These are phyloP conservation scores for Trichoderma reesei DNA, from an alignment of 495 filamentous ascomycete species.

Conservation along the genomic window DNA sequence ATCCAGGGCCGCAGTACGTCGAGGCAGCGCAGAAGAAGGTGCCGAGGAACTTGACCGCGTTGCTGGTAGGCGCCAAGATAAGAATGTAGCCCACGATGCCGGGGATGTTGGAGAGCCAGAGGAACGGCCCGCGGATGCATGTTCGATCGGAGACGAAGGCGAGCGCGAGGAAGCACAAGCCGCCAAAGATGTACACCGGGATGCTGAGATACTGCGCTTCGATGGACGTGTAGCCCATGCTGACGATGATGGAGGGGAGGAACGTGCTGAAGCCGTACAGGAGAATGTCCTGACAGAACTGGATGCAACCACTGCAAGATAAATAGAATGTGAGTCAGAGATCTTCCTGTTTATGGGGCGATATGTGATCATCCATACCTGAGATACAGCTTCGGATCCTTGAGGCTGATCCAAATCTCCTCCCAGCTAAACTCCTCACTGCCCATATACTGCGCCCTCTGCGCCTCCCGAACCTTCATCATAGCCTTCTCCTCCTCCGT, in stretches of 20 bases:
- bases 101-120: slow-evolving; percentile 35
- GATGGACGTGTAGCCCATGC: slow-evolving; percentile 40
- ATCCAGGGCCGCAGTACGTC: slow-evolving; percentile 38
- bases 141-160: slow-evolving; percentile 30
- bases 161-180: slow-evolving; percentile 34
- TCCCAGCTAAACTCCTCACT: slow-evolving; percentile 9
- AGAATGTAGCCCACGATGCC: slow-evolving; percentile 44
- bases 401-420: slow-evolving; percentile 23
- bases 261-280: slow-evolving; percentile 53
- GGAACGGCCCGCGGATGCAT: slow-evolving; percentile 24
- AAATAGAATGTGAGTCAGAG: slow-evolving; percentile 28
- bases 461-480: slow-evolving; percentile 21
- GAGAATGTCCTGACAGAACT: slow-evolving; percentile 51
- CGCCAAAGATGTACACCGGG: slow-evolving; percentile 28
- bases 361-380: background rate
- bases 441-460: slow-evolving; percentile 13
- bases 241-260: slow-evolving; percentile 44
- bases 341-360: slow-evolving; percentile 26
- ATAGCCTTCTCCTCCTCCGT: slow-evolving; percentile 34
- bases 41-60: slow-evolving; percentile 44
- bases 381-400: slow-evolving; percentile 21
- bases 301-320: background rate
- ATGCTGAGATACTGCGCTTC: slow-evolving; percentile 34
- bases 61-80: slow-evolving; percentile 26
- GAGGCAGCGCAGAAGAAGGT: slow-evolving; percentile 45